Base-by-base conservation (phyloP, 768 basidiomycete species). In the Lactarius pseudohatsudake region DNA sequence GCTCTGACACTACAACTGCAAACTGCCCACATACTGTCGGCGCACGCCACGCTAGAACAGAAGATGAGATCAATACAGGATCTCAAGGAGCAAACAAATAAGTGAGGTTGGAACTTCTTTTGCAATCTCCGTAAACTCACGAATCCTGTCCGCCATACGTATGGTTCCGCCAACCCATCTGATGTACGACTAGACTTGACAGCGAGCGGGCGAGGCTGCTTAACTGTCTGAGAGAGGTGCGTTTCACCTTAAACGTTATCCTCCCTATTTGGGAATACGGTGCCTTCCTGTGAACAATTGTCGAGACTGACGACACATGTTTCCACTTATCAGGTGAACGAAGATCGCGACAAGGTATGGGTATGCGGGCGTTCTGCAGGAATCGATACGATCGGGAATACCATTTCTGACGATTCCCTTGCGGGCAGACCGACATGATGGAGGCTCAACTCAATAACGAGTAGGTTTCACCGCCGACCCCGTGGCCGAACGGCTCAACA, bases 21-120 rank as follows among this genome's bases (percentile, higher is more conserved):
- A 70, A 94, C 92, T 11, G 91, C 92, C 11, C 91, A 94, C 74
- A 91, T 94, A 53, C 79, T 94, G 2, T 91, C 92, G 9, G 91
- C 91, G 7, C 91, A 94, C 74, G 86, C 90, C 2, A 83, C 87
- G 36, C 79, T 94, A 5, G 90, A 92, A 67, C 85, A 89, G 74
- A 92, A 92, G 74, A 83, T 83, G 68, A 90, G 86, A 70, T 84
- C 88, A 9, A 85, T 94, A 18, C 89, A 93, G 76, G 91, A 93
- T 73, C 79, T 94, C 55, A 85, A 84, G 62, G 91, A 92, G 75
- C 92, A 94, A 78, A 89, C 88, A 76, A 92, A 93, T 75, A 88
- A 90, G 91, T 92, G 73, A 55, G 26, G 85, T 78, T 34, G 40
- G 69, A 40, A 32, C 53, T 30, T 65, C 64, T 55, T 28, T 64